These are phyloP conservation scores for Xylaria digitata DNA, from an alignment of 2,329 filamentous ascomycete species.

Conservation along the genomic window DNA sequence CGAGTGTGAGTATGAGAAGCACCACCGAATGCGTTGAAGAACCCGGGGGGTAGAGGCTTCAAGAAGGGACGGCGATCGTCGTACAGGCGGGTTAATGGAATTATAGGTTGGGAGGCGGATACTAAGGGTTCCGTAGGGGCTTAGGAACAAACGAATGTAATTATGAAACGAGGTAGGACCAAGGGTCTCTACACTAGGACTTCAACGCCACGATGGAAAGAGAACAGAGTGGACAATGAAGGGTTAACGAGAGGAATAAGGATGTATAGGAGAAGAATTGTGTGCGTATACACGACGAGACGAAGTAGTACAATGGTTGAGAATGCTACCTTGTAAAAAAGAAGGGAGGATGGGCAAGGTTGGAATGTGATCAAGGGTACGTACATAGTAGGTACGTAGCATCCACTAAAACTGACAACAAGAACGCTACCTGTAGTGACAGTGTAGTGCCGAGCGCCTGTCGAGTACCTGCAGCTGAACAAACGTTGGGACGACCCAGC, in stretches of 20 bases:
- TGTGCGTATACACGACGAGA: conserved; percentile 26
- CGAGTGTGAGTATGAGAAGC: not conserved
- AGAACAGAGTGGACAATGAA: not conserved
- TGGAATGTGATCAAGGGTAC: too few species aligned
- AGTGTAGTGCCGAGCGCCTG: too few species aligned
- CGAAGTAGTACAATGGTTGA: not conserved
- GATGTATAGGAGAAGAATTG: conserved; percentile 13
- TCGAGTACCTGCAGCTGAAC: not conserved
- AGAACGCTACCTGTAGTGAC: not conserved
- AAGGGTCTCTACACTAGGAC: not conserved
- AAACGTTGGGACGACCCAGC: not conserved
- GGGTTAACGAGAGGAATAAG: conserved; percentile 20
- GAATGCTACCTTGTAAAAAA: not conserved
- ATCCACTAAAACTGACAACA: conserved; percentile 13
- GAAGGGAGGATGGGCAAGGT: conserved; percentile 30
- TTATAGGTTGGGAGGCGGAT: conserved; percentile 5
- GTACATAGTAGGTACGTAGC: not conserved
- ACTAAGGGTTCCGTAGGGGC: conserved; percentile 17
- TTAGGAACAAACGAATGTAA: conserved; percentile 26
- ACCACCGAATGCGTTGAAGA: not conserved
- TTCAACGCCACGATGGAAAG: not conserved
- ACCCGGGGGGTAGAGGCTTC: not conserved
- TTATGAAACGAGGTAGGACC: not conserved
- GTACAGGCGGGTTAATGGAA: conserved; percentile 11
- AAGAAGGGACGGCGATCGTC: conserved; percentile 21